A percentile compares a stretch with the other conserved stretches of the same genome.
Conservation (phyloP, 2,329 filamentous ascomycete genomes). For the Aurifilum marmelostoma region DNA sequence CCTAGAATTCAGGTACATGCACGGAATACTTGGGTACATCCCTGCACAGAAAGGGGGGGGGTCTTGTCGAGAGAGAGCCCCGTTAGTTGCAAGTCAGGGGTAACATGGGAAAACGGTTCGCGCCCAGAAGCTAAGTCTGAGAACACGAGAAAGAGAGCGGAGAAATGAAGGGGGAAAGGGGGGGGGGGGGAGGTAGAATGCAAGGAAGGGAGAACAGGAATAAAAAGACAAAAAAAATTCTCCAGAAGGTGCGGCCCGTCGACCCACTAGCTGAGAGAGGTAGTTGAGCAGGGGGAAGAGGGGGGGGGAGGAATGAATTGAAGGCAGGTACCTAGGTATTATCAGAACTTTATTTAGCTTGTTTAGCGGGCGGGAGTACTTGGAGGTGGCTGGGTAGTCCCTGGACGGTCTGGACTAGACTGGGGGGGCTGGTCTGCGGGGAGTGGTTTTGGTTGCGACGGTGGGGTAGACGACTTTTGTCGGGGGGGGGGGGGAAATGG, state of each 20-base stretch:
- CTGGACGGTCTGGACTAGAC: not conserved
- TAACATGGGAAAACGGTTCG: not conserved
- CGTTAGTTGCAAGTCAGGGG: slow-evolving; percentile 17
- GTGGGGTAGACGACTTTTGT: too few species aligned
- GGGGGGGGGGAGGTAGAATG: too few species aligned
- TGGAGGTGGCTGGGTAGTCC: not conserved
- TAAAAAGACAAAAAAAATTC: not conserved
- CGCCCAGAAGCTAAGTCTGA: not conserved
- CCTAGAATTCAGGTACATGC: not conserved
- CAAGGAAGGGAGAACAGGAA: too few species aligned
- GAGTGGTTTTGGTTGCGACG: not conserved
- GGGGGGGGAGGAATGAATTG: not conserved
- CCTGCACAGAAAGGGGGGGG: too few species aligned
- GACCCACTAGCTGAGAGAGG: not conserved
- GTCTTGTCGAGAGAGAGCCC: too few species aligned
- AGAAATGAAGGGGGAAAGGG: not conserved
- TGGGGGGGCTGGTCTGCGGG: not conserved
- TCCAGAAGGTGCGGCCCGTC: slow-evolving; percentile 12
- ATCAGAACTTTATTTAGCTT: slow-evolving; percentile 6
- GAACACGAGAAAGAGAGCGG: slow-evolving; percentile 13
- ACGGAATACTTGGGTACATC: not conserved
- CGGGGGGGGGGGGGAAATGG: too few species aligned
- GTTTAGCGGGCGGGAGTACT: not conserved
- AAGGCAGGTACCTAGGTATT: not conserved
- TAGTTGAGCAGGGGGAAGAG: too few species aligned